A percentile compares a stretch with the other conserved stretches of the same genome.
Conservation (phyloP, 2,329 filamentous ascomycete species). For the Colletotrichum sojae region DNA sequence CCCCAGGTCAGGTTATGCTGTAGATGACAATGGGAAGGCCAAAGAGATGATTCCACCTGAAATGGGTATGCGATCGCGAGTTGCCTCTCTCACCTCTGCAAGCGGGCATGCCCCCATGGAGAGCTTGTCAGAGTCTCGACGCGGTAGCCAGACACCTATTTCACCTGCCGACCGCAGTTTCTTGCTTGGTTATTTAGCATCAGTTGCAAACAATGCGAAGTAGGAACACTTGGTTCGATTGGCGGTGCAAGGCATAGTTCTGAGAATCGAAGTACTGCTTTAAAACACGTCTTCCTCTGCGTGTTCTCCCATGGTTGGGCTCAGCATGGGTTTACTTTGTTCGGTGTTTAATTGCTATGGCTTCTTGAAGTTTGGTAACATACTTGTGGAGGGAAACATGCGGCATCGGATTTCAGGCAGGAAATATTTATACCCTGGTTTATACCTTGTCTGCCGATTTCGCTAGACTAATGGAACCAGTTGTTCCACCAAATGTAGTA, state of each 20-base stretch:
- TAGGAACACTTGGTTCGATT: constrained; percentile 5
- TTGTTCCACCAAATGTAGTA: neutral
- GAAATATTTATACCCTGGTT: constrained; percentile 35
- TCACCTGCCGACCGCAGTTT: constrained; percentile 83
- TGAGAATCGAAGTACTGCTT: neutral
- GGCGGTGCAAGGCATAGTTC: neutral
- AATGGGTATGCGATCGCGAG: constrained; percentile 51
- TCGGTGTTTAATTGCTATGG: constrained; percentile 28
- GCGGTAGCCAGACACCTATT: constrained; percentile 68
- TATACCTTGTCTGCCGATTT: constrained; percentile 29
- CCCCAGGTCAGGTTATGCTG: constrained; percentile 22
- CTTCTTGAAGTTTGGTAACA: constrained; percentile 21
- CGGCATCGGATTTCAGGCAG: constrained; percentile 30
- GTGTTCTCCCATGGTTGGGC: neutral
- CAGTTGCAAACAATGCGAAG: constrained; percentile 57
- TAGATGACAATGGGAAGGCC: constrained; percentile 46
- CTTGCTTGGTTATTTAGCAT: constrained; percentile 80
- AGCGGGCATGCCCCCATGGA: constrained; percentile 49
- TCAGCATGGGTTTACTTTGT: neutral
- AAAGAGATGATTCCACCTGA: constrained; percentile 49
- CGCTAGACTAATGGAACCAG: constrained; percentile 16
- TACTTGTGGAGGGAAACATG: constrained; percentile 14
- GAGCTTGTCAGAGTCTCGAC: constrained; percentile 52
- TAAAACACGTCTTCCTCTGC: neutral
- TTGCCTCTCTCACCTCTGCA: constrained; percentile 61